Base-by-base conservation (phyloP, 73 alveolate genomes). In the Diophrys sp. region DNA sequence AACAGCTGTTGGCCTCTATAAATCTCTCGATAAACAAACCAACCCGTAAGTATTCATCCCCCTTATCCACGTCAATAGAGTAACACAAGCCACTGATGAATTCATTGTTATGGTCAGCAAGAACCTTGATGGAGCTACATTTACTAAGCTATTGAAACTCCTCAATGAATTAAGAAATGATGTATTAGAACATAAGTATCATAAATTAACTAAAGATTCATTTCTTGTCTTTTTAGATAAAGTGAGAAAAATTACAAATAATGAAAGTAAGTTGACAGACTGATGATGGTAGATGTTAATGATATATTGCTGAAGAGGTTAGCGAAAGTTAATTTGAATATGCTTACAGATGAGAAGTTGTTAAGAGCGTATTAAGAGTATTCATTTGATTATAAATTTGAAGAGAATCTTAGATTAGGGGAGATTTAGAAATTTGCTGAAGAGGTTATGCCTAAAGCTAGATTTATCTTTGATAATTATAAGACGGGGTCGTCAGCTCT, bases 221-320 rank as follows among this genome's bases (percentile, higher is more conserved):
- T 85, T 85, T 88, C 71, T 85, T 1, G 70, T 85, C 24, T 85
- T 85, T 76, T 69, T 85, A 2, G 93, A 85, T 29, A 85, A 73
- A 67, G 68, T 85, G 23, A 77, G 53, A 27, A 55, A 62, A 29
- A 24, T 85, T 18, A 85, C 88, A 1, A 83, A 84, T 67, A 53
- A 81, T 1, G 85, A 78, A 11, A 57, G 75, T 68, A 68, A 68
- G 75, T 2, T 18, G 23, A 2, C 54, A 25, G 56, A 68, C 23
- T 31, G 23, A 2, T 2, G 62, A 44, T 44, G 5, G 8, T 24
- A 68, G 75, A 75, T 23, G 33, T 75, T 2, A 75, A 75, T 29
- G 83, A 75, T 0, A 5, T 54, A 25, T 27, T 75, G 0, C 26
- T 75, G 34, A 75, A 54, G 25, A 75, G 33, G 24, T 66, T 75